Percentiles rank a stretch among this genome's conserved stretches.
Conservation (phyloP, 2,329 filamentous ascomycete species). For the Beauveria sp. region DNA sequence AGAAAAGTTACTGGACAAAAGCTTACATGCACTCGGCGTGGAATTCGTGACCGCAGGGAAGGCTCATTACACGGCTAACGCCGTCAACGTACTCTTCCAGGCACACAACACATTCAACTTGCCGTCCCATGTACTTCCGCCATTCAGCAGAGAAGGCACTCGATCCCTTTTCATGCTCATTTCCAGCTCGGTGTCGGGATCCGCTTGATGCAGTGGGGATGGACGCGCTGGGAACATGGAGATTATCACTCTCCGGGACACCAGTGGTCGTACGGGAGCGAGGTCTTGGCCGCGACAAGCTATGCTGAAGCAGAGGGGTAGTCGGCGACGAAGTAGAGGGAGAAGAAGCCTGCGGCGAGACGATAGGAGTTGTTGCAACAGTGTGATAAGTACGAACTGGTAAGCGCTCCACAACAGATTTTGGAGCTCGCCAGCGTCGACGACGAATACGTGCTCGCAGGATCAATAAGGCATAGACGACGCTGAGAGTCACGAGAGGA, state of each 20-base stretch:
- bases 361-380: conserved; percentile 52
- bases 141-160: conserved; percentile 41
- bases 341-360: conserved; percentile 51
- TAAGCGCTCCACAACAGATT: conserved; percentile 89
- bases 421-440: conserved; percentile 91
- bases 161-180: conserved; percentile 41
- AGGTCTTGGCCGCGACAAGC: conserved; percentile 46
- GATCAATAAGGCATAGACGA: conserved; percentile 84
- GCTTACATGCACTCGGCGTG: conserved; percentile 98
- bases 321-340: conserved; percentile 61
- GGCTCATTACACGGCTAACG: conserved; percentile 88
- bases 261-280: conserved; percentile 59
- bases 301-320: conserved; percentile 68
- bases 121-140: conserved; percentile 59
- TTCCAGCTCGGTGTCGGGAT: conserved; percentile 22
- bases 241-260: conserved; percentile 42
- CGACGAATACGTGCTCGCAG: conserved; percentile 82
- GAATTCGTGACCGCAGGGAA: conserved; percentile 96
- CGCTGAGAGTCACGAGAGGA: conserved; percentile 81
- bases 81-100: conserved; percentile 94
- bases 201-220: conserved; percentile 29
- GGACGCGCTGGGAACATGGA: conserved; percentile 35
- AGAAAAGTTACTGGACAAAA: not conserved
- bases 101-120: conserved; percentile 91
- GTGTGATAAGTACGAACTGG: conserved; percentile 94